phyloP scores from a whole-genome alignment of 2,329 filamentous ascomycete species.

The Claviceps maximensis region DNA sequence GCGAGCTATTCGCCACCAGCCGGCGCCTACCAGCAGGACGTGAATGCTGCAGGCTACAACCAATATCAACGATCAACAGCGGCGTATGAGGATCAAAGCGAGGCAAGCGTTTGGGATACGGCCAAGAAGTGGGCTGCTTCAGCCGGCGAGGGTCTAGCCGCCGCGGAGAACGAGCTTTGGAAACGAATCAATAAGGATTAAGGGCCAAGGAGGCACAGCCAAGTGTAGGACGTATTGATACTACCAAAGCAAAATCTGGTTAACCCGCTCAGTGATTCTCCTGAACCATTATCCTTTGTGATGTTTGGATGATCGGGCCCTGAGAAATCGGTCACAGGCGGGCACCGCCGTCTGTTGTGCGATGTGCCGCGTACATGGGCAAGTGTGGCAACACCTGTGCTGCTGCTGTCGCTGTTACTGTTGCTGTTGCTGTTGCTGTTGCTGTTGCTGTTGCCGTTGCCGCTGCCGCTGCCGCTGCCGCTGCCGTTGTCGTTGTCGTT shows the following conservation, averaged over 20 bases:
- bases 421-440: background rate
- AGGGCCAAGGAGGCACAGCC: background rate
- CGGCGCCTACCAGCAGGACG: slow-evolving; percentile 42
- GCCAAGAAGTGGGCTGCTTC: slow-evolving; percentile 45
- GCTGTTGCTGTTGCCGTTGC: background rate
- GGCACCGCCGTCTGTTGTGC: background rate
- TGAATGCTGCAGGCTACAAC: slow-evolving; percentile 36
- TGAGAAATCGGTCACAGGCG: background rate
- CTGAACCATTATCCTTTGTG: background rate
- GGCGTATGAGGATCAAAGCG: slow-evolving; percentile 15
- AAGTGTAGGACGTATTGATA: background rate
- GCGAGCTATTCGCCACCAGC: slow-evolving; percentile 31
- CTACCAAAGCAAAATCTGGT: background rate
- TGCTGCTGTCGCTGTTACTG: background rate
- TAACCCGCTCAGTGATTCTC: background rate
- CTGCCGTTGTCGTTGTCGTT: background rate
- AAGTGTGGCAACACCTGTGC: background rate
- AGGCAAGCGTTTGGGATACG: slow-evolving; percentile 38
- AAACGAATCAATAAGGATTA: slow-evolving; percentile 46
- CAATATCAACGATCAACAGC: slow-evolving; percentile 31
- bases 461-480: background rate
- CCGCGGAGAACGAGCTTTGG: slow-evolving; percentile 50
- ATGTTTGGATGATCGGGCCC: background rate
- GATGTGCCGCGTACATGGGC: background rate
- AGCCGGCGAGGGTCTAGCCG: slow-evolving; percentile 43